Conservation (phyloP, 148 eudicot species). For the Drosera capensis region DNA sequence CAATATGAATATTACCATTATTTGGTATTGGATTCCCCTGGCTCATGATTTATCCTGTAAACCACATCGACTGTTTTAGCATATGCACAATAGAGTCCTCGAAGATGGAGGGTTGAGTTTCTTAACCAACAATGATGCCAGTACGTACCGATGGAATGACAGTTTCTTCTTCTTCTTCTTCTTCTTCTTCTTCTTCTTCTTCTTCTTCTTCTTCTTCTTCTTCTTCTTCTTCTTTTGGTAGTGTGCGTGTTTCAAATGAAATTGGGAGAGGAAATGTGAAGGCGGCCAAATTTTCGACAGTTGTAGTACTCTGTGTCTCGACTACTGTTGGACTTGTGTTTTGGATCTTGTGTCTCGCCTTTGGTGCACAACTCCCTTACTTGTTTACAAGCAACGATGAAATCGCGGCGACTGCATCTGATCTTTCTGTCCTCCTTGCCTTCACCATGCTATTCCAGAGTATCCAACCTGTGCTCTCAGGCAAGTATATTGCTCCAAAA, state of each 20-base stretch:
- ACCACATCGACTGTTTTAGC: no score
- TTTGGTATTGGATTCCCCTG: no score
- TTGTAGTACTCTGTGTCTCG: neutral
- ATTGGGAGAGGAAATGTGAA: neutral
- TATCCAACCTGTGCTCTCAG: conserved; percentile 28
- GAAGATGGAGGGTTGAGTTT: neutral
- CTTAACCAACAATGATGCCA: no score
- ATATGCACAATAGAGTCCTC: neutral
- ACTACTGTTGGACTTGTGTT: conserved; percentile 1
- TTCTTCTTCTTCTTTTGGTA: conserved; percentile 1
- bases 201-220: neutral
- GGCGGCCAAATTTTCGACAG: conserved; percentile 2
- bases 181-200: neutral
- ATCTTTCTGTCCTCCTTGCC: conserved; percentile 30
- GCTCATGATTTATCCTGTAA: no score
- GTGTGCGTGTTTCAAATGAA: conserved; percentile 4
- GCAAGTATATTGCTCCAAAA: conserved; percentile 6
- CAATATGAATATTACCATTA: no score
- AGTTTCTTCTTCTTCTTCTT: neutral
- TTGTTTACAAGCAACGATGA: conserved; percentile 25
- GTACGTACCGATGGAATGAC: neutral
- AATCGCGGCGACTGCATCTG: conserved; percentile 22
- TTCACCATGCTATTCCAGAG: conserved; percentile 1
- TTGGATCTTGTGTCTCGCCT: conserved; percentile 16
- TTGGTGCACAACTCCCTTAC: conserved; percentile 14